Base-by-base conservation (phyloP, 2,329 filamentous ascomycete genomes). In the Fusarium verticillioides region DNA sequence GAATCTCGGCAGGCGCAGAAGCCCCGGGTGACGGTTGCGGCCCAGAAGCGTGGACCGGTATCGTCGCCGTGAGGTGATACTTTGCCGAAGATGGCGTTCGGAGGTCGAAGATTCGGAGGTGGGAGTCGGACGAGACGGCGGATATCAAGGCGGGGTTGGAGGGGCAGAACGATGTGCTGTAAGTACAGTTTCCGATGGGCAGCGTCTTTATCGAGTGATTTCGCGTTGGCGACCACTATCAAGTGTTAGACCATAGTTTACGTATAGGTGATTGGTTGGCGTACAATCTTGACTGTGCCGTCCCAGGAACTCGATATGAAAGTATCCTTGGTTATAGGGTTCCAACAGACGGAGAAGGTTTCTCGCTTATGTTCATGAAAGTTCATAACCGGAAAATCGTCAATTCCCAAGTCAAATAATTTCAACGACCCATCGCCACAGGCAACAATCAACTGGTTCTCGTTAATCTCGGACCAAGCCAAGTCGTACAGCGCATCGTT, bases 401-500 rank as follows among this genome's bases (percentile, higher is more conserved):
- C 87, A 39, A 97, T 88, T 7, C 88, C 90, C 37, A 95, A 89
- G 83, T 99, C 96, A 82, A 96, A 99, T 52, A 99, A 90, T 84
- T 98, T 98, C 79, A 99, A 89, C 61, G 94, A 96, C 62, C 96
- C 96, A 84, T 99, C 96, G 73, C 96, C 96, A 75, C 94, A 95
- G 1, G 95, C 95, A 3, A 93, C 92, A 26, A 97, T 88, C 58
- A 98, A 86, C 84, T 99, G 96, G 83, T 96, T 97, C 85, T 98
- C 96, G 85, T 99, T 95, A 75, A 94, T 90, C 85, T 99, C 96
- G 23, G 95, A 97, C 95, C 96, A 98, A 32, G 95, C 90, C 60
- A 96, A 87, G 83, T 99, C 96, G 83, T 97, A 99, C 73, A 98
- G 92, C 49, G 95, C 94, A 82, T 99, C 96, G 85, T 98, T 97